Base-by-base conservation (phyloP, 176 grass and related monocot species). In the Phoenix roebelenii region DNA sequence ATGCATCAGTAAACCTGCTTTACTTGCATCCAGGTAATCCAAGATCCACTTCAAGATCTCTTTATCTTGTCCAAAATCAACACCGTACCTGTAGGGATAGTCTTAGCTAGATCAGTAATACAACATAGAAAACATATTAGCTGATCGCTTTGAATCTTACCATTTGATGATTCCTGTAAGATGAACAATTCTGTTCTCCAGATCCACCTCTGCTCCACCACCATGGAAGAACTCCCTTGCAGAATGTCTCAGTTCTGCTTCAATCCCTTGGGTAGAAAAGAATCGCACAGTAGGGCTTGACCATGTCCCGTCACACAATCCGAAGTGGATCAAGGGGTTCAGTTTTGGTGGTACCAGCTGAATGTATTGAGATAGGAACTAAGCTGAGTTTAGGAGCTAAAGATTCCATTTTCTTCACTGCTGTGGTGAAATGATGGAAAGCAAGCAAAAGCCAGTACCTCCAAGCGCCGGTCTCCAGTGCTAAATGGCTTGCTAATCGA, bases 81-180 rank as follows among this genome's bases (percentile, higher is more conserved):
- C 67, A 54, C 76, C 89, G 64, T 98, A 89, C 92, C 92, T 97
- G 81, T 67, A 65, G 73, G 22, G 53, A 62, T 57, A 25, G 55
- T 4, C 28, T 44, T 55, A 26, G 22, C 4, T 18, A 30, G 39
- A 24, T 68, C 52, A 22, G 39, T 9, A 20, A 56, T 55, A 16
- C 17, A 4, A 6, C 15, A 17, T 1, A 15, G 3, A 5, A 59
- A 15, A 44, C 35, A 12, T 44, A 12, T 44, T 44, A 44, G 35
- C 10, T 3, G 2, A 44, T 44, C 9, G 7, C 35, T 44, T 12
- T 44, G 10, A 10, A 26, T 35, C 60, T 59, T 52, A 91, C 93
- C 87, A 88, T 80, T 92, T 98, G 84, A 98, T 58, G 72, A 98
- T 83, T 20, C 93, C 79, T 25, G 81, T 88, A 54, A 98, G 84